Percentiles rank a stretch among this genome's conserved stretches.
Conservation (phyloP, 2,329 filamentous ascomycete species). For the Dothistroma pini region DNA sequence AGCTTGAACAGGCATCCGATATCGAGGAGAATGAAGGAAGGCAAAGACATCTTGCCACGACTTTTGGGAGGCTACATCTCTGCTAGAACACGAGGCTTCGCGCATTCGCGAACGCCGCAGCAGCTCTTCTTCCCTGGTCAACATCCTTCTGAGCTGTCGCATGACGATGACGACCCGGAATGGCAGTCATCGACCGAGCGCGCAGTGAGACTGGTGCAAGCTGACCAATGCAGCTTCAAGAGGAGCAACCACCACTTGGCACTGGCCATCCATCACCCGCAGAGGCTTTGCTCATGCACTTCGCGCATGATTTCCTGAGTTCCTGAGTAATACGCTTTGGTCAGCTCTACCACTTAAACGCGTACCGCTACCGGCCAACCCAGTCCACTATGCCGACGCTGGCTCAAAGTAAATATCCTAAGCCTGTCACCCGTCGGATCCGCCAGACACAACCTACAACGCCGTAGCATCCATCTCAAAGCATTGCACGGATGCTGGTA, state of each 20-base stretch:
- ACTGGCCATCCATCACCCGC: background rate
- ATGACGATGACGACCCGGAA: too few relatives aligned
- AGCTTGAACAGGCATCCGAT: too few relatives aligned
- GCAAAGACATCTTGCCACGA: too few relatives aligned
- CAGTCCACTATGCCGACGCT: background rate
- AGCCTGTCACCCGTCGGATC: background rate
- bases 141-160: too few relatives aligned
- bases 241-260: background rate
- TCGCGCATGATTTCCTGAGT: background rate
- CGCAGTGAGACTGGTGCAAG: background rate
- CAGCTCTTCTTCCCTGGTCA: too few relatives aligned
- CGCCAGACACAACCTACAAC: too few relatives aligned
- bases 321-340: slow-evolving; percentile 3
- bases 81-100: too few relatives aligned
- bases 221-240: background rate
- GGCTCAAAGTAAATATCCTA: background rate
- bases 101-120: too few relatives aligned
- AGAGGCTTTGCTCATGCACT: background rate
- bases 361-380: background rate
- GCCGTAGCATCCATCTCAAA: too few relatives aligned
- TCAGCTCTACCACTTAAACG: background rate
- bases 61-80: too few relatives aligned
- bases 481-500: too few relatives aligned
- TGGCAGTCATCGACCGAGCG: background rate
- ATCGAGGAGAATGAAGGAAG: too few relatives aligned